A percentile compares a stretch with the other conserved stretches of the same genome.
Evolutionary conservation across 2,329 filamentous ascomycete species (phyloP).

Genomic region (Fusarium pseudoanthophilum): DNA sequence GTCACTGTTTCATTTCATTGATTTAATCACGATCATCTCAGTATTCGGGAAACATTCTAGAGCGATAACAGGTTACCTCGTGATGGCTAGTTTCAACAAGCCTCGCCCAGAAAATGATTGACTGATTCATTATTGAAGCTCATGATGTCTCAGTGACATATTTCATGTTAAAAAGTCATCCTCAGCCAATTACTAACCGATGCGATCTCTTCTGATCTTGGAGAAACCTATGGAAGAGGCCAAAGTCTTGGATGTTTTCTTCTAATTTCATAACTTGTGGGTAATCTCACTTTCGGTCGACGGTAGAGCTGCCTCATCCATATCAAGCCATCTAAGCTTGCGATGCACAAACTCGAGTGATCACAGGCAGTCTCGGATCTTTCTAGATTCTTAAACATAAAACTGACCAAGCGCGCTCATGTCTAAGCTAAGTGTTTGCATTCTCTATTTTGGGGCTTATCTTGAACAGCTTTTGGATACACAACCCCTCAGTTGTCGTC

Average conservation of each 20-base stretch:
- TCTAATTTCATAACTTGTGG: not conserved
- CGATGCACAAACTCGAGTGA: not conserved
- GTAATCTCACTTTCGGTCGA: no score
- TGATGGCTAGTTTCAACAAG: not conserved
- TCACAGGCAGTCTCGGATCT: not conserved
- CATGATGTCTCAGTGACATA: not conserved
- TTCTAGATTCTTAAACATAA: not conserved
- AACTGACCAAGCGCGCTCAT: not conserved
- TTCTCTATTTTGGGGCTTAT: no score
- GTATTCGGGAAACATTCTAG: not conserved
- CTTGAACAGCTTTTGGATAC: no score
- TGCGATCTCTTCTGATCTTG: not conserved
- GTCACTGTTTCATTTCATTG: not conserved
- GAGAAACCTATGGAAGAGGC: not conserved
- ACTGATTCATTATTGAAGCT: no score
- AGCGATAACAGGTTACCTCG: no score
- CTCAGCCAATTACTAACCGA: no score
- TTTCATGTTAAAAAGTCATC: not conserved
- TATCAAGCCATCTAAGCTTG: not conserved
- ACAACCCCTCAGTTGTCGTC: not conserved
- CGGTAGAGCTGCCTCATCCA: not conserved
- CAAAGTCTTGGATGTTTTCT: not conserved
- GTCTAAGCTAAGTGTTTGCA: not conserved
- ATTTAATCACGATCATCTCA: not conserved
- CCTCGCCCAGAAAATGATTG: not conserved